These are phyloP conservation scores for Krasilnikovozyma curviuscula DNA, from an alignment of 768 basidiomycete genomes.

Conservation along the genomic window DNA sequence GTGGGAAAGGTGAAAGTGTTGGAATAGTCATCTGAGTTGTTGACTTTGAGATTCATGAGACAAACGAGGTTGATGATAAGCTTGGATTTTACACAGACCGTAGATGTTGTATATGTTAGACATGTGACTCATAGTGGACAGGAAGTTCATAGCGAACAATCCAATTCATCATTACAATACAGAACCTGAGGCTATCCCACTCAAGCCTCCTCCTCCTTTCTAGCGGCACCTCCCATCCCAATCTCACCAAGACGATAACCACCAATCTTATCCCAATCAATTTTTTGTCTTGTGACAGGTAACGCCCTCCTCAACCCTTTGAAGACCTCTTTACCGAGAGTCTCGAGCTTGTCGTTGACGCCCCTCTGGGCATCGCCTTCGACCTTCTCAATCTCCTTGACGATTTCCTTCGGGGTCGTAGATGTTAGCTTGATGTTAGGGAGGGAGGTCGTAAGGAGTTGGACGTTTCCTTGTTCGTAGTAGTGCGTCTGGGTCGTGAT, in stretches of 20 bases:
- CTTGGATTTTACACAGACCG: too few species aligned
- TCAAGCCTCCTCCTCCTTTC: too few species aligned
- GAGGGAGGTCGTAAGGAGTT: slow-evolving; percentile 25
- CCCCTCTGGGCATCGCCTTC: slow-evolving; percentile 68
- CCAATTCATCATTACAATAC: too few species aligned
- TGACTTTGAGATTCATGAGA: too few species aligned
- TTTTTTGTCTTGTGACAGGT: slow-evolving; percentile 76
- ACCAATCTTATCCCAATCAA: slow-evolving; percentile 84
- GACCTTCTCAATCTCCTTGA: slow-evolving; percentile 52
- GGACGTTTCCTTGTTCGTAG: slow-evolving; percentile 88
- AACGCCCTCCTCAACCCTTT: slow-evolving; percentile 69
- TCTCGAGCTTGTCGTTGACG: slow-evolving; percentile 61
- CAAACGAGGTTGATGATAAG: too few species aligned
- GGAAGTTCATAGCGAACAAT: too few species aligned
- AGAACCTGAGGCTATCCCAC: too few species aligned
- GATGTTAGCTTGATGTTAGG: slow-evolving; percentile 50
- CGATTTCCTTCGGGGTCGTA: slow-evolving; percentile 46
- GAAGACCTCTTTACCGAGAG: slow-evolving; percentile 86
- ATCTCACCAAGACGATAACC: slow-evolving; percentile 6
- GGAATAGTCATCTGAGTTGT: too few species aligned
- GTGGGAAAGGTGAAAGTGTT: too few species aligned
- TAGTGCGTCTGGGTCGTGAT: slow-evolving; percentile 80
- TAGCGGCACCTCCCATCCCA: too few species aligned
- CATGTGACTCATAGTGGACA: too few species aligned
- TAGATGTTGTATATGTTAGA: too few species aligned